Conservation (phyloP, 352 stramenopile species). For the Blastocystis sp. region DNA sequence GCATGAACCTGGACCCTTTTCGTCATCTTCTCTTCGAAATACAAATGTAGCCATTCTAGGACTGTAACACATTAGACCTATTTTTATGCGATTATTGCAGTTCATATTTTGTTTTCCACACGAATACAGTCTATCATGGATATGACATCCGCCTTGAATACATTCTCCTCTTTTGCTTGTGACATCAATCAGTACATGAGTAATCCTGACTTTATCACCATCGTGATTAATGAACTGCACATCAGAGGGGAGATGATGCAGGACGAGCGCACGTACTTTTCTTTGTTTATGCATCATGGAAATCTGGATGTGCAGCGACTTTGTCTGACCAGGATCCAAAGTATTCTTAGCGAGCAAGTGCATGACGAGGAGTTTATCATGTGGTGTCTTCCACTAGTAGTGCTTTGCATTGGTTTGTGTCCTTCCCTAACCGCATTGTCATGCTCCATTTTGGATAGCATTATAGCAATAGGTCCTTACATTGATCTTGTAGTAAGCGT, state of each 20-base stretch:
- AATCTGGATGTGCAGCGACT: neutral
- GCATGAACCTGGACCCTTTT: neutral
- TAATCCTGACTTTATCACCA: conserved; percentile 28
- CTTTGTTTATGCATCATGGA: neutral
- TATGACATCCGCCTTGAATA: neutral
- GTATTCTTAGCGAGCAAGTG: neutral
- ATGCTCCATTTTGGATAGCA: neutral
- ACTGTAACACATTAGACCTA: neutral
- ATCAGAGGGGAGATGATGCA: neutral
- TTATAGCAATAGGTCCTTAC: neutral
- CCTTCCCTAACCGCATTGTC: neutral
- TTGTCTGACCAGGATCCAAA: conserved; percentile 1
- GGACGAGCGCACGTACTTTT: neutral
- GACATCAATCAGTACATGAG: neutral
- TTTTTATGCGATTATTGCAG: conserved; percentile 5
- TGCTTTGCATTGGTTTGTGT: neutral
- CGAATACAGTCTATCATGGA: neutral
- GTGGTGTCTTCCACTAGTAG: conserved; percentile 7
- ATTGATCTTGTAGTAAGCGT: neutral
- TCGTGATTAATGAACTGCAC: neutral
- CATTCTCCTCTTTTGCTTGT: neutral
- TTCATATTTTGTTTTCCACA: neutral
- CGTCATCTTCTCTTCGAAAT: neutral
- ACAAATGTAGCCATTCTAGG: neutral
- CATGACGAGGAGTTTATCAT: conserved; percentile 43